phyloP scores from a whole-genome alignment of 345 rosid species.

The Abelmoschus esculentus region DNA sequence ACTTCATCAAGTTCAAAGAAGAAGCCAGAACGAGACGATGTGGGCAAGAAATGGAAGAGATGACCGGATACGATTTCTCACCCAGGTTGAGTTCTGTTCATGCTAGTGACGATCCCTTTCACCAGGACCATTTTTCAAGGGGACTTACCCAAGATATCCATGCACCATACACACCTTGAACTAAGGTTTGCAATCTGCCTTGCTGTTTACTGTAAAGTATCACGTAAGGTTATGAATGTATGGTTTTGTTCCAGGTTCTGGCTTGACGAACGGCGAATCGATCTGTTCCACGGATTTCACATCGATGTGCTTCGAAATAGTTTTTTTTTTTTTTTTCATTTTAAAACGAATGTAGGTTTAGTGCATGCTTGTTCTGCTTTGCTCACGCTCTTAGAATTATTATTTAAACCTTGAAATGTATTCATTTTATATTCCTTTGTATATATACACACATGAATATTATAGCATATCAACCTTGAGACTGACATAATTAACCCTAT shows the following conservation, averaged over 20 bases:
- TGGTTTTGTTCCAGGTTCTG: neutral
- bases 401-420: too few species aligned
- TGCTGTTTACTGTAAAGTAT: neutral
- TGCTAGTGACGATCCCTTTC: conserved; percentile 77
- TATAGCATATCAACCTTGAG: too few species aligned
- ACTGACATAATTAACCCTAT: too few species aligned
- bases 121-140: conserved; percentile 49
- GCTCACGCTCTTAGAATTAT: too few species aligned
- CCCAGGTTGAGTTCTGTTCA: conserved; percentile 72
- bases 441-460: too few species aligned
- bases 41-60: conserved; percentile 36
- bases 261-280: neutral
- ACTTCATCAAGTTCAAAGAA: conserved; percentile 71
- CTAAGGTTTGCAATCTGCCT: neutral
- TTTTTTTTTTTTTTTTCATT: too few species aligned
- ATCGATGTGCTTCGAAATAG: too few species aligned
- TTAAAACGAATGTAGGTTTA: too few species aligned
- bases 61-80: conserved; percentile 56
- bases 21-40: conserved; percentile 39
- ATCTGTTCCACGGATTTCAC: neutral
- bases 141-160: conserved; percentile 21
- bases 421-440: too few species aligned
- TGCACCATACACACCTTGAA: conserved; percentile 1
- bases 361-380: neutral
- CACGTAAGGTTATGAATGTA: neutral